Evolutionary conservation across 345 rosid genomes (phyloP), one percentile per base, ranked within the genome.

Genomic region (Pistacia vera): DNA sequence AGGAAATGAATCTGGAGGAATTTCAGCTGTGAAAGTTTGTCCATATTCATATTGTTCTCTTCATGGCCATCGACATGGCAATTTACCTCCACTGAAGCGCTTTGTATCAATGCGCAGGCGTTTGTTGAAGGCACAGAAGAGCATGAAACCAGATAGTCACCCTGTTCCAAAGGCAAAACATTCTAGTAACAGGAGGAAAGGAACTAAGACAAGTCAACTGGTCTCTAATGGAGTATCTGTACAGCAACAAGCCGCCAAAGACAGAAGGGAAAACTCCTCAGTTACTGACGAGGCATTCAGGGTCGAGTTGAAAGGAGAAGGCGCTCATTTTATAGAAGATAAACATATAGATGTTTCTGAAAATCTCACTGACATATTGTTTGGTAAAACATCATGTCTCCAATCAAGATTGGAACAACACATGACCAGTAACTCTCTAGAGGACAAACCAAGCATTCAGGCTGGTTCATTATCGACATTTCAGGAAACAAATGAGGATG

Each of bases 1-100:
- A 73, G 82, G 80, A 49, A 75, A 49, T 69, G 80, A 75, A 64
- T 79, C 88, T 46, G 79, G 75, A 63, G 84, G 67, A 64, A 57
- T 70, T 80, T 71, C 85, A 18, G 71, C 41, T 2, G 51, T 51
- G 74, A 85, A 83, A 75, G 87, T 85, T 35, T 96, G 99, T 71
- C 79, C 79, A 1, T 97, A 92, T 73, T 89, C 83, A 80, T 97
- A 94, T 63, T 97, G 99, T 71, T 97, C 99, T 70, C 86, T 97
- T 41, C 99, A 97, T 11, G 94, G 97, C 33, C 93, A 87, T 75
- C 82, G 66, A 65, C 95, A 88, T 73, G 83, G 82, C 8, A 62
- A 28, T 82, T 75, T 81, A 13, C 91, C 91, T 33, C 85, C 92
- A 33, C 28, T 91, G 81, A 90, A 85, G 85, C 86, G 84, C 70